Percentiles rank a stretch among this genome's conserved stretches.
Conservation (phyloP, 2,329 filamentous ascomycete genomes). For the Calonectria pteridis region DNA sequence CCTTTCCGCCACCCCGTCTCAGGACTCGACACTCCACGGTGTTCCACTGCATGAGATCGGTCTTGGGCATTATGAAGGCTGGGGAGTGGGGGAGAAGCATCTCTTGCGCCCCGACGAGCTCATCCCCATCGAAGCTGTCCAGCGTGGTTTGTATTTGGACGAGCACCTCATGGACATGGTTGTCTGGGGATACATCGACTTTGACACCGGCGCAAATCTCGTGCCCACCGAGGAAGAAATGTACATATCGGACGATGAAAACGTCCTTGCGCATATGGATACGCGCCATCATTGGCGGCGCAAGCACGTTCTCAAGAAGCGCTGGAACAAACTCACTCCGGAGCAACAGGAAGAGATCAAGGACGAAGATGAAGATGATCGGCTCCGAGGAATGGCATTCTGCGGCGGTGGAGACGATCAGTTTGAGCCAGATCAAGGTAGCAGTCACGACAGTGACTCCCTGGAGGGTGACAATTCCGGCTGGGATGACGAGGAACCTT, state of each 20-base stretch:
- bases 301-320: slow-evolving; percentile 60
- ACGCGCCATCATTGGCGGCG: slow-evolving; percentile 56
- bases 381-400: slow-evolving; percentile 52
- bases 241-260: slow-evolving; percentile 64
- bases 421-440: neutral
- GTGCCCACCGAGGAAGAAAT: slow-evolving; percentile 63
- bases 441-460: neutral
- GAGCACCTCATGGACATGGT: slow-evolving; percentile 68
- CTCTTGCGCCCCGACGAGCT: slow-evolving; percentile 70
- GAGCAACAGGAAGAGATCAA: slow-evolving; percentile 54
- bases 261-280: slow-evolving; percentile 48
- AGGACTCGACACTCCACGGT: slow-evolving; percentile 56
- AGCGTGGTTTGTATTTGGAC: slow-evolving; percentile 66
- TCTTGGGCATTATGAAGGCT: slow-evolving; percentile 65
- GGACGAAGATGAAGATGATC: slow-evolving; percentile 51
- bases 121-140: slow-evolving; percentile 66
- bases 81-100: slow-evolving; percentile 61
- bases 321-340: slow-evolving; percentile 53
- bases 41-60: slow-evolving; percentile 68
- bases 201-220: slow-evolving; percentile 62
- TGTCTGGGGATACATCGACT: slow-evolving; percentile 72
- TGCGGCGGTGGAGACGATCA: slow-evolving; percentile 40
- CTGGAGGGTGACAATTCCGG: slow-evolving; percentile 31
- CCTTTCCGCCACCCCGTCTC: neutral
- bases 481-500: slow-evolving; percentile 7